Conservation (phyloP, 805 yeast species). For the Priceomyces fermenticarens region DNA sequence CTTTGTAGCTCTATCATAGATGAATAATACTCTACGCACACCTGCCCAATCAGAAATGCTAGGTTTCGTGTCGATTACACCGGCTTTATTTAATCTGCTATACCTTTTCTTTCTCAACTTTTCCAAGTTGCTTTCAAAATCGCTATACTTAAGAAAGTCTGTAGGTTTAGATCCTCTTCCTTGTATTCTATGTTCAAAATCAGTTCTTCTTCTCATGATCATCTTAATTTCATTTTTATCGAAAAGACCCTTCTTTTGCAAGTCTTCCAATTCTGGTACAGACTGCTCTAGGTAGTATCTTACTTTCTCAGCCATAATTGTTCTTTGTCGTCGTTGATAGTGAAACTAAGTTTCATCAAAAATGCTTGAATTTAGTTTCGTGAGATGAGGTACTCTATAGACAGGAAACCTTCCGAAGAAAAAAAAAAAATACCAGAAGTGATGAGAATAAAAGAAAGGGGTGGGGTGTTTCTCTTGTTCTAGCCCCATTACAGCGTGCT, state of each 20-base stretch:
- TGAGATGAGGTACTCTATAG: conserved; percentile 10
- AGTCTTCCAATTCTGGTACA: conserved; percentile 90
- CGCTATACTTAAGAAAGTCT: conserved; percentile 77
- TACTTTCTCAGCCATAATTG: conserved; percentile 39
- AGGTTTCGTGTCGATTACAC: conserved; percentile 56
- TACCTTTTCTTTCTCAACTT: conserved; percentile 71
- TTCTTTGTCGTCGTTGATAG: neutral
- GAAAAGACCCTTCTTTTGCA: conserved; percentile 76
- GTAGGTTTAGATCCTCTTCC: conserved; percentile 77
- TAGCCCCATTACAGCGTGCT: too few species aligned
- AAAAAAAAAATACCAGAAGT: too few species aligned
- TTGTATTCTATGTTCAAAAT: conserved; percentile 85
- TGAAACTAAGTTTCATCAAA: neutral
- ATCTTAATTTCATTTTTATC: conserved; percentile 75
- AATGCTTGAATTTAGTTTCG: neutral
- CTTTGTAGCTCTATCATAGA: conserved; percentile 78
- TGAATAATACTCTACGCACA: conserved; percentile 71
- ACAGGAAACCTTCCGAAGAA: too few species aligned
- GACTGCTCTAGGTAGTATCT: conserved; percentile 62
- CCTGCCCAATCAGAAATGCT: conserved; percentile 87
- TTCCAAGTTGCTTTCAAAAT: conserved; percentile 78
- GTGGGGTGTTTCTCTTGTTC: too few species aligned
- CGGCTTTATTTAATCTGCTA: conserved; percentile 54
- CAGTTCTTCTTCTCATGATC: conserved; percentile 91
- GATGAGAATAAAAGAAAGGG: too few species aligned